Evolutionary conservation across 2,329 filamentous ascomycete species (phyloP), one percentile per base, ranked within the genome.

Genomic region (Venturia nashicola): DNA sequence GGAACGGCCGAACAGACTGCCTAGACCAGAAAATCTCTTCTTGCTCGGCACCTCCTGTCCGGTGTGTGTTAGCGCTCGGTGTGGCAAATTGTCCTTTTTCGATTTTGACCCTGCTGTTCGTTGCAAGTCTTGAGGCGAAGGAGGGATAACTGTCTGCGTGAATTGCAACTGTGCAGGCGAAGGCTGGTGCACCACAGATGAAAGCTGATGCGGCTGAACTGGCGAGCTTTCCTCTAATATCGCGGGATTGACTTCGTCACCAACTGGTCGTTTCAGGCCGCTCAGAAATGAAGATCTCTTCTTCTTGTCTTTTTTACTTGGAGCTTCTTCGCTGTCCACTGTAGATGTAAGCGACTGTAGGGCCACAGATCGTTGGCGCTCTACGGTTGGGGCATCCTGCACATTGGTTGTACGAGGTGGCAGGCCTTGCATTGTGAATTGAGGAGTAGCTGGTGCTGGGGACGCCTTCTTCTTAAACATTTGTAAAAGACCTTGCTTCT

Each of bases 21-120:
- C 76, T 12, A 80, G 67, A 3, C 72, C 68, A 1, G 78, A 79
- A 59, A 79, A 78, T 42, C 78, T 72, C 64, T 78, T 79, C 66
- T 78, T 79, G 68, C 74, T 75, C 61, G 23, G n/a, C 18, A 55
- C 9, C 32, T 64, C 55, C 27, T 48, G 36, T 18, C 57, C 55
- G n/a, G 46, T 11, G n/a, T 40, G 34, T 34, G 55, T 64, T 8
- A 27, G 23, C 34, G 62, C 61, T 34, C 64, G 44, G 34, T 65
- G 61, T 18, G 44, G 64, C 23, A 42, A 55, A 23, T 59, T 39
- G 6, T 55, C 48, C 16, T 43, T 63, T 7, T 64, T 57, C 20
- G 34, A 39, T 32, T 32, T 44, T 32, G 20, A 44, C n/a, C 42
- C 65, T 42, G 34, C n/a, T 43, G 3, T 64, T 63, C 5, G 43